Evolutionary conservation across 805 yeast species (phyloP), one percentile per base, ranked within the genome.

Genomic region (Starmerella apis): DNA sequence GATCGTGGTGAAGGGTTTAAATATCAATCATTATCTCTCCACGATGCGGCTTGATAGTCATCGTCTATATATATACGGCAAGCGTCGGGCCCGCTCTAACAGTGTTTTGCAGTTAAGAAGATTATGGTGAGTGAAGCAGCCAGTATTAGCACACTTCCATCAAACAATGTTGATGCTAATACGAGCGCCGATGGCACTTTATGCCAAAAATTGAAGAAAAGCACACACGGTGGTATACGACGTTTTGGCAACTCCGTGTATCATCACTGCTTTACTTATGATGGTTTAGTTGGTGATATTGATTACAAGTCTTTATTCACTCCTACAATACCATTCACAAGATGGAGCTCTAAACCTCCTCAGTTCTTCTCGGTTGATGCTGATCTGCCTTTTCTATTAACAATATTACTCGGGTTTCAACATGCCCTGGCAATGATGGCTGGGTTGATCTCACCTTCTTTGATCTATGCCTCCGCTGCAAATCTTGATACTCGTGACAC

Each of bases 371-470:
- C 92, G 4, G 67, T 87, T 46, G 71, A 86, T 63, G 77, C 80
- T 39, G 85, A 80, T 1, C 80, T 88, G 78, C 96, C 96, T 0
- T 58, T 86, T n/a, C 58, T 83, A 7, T 70, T 87, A 50, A 94
- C 94, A 1, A 64, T 83, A 50, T 50, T 87, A 10, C 73, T 88
- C 30, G 96, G 96, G 16, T 73, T 87, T 55, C 96, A 87, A 69
- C 96, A 87, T 63, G 70, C 94, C 1, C 65, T 87, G 56, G 79
- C 96, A 23, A 87, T 88, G 95, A 69, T 87, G 68, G 96, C 95
- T 14, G 96, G 96, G 61, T 77, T 87, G 46, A 82, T 83, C 32
- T 71, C 92, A 7, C 95, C 96, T 8, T 90, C 95, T 2, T 68
- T 87, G 48, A 70, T 87, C 56, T 83, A 86, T 44, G 71, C 87